Base-by-base conservation (phyloP, 306 rosid genomes). In the Lathyrus aphaca region DNA sequence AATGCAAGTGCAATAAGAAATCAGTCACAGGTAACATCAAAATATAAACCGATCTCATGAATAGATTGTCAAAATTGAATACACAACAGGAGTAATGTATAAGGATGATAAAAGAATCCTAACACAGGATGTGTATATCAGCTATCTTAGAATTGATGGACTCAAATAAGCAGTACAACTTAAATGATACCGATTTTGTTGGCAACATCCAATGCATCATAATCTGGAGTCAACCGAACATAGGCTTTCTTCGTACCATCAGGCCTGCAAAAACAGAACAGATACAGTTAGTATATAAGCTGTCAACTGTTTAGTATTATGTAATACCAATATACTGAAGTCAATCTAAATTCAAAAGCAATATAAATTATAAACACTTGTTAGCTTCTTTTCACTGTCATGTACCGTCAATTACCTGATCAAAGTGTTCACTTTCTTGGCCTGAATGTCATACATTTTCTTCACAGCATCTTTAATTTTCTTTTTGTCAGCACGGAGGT, bases 161-260 rank as follows among this genome's bases (percentile, higher is more conserved):
- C 62, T 76, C 44, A 21, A 67, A 18, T 71, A 21, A 53, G 51
- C 71, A 54, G 49, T 1, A 50, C 67, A 72, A 18, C 79, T 87
- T 92, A 89, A 49, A 92, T 92, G 56, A 92, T 92, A 18, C 96
- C 96, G 27, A 92, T 92, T 84, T 89, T 92, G 88, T 92, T 89
- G 49, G 98, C 98, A 59, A 92, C 95, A 72, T 92, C 98, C 85
- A 89, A 79, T 18, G 98, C 98, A 61, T 92, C 98, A 13, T 84
- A 83, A 61, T 92, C 96, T 0, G 92, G 92, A 6, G 92, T 89
- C 83, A 92, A 80, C 82, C 96, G 79, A 54, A 92, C 98, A 69
- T 92, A 89, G 1, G 98, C 96, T 82, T 87, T 92, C 95, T 92
- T 92, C 0, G 95, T 89, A 74, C 95, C 96, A 74, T 92, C 96